Base-by-base conservation (phyloP, 1,284 basidiomycete genomes). In the Puccinia sorghi region DNA sequence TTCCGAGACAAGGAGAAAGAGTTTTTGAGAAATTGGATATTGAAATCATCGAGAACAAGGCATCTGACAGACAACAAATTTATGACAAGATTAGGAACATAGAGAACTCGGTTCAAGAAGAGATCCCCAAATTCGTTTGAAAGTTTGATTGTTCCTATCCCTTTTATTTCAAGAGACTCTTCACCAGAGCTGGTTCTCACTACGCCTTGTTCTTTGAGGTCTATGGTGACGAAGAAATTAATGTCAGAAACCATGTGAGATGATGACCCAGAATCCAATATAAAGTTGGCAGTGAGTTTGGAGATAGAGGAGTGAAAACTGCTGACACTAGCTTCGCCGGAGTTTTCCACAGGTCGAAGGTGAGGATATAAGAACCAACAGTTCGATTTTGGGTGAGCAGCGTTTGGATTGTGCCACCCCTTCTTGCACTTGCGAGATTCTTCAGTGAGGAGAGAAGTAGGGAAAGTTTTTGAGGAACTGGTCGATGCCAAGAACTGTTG, bases 201-300 rank as follows among this genome's bases (percentile, higher is more conserved):
- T 25, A 66, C 3, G n/a, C 63, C 63, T 43, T 22, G 7, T 43
- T 66, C 39, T 66, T 41, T 13, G 7, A 66, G 39, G 7, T 13
- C 3, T 2, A 66, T 2, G 9, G 37, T 7, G 1, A 43, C 1
- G 13, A 66, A 66, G 20, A 48, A 8, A 12, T 43, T 43, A 4
- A n/a, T 43, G 8, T 64, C 13, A 11, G 17, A 64, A n/a, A n/a
- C 25, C 63, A 64, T 64, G 37, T 64, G 63, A 64, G 63, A 17
- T 25, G 39, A 43, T 11, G 63, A 41, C 0, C 63, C 39, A 1
- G 63, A 66, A 25, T 66, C 63, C 5, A 66, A 27, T 1, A 66
- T 66, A 17, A 43, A 66, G 25, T 39, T 39, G 1, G 41, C 1
- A 22, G 63, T 43, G 4, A 17, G 37, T 17, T 4, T 11, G n/a